Evolutionary conservation across 495 filamentous ascomycete genomes (phyloP), one percentile per base, ranked within the genome.

Genomic region (Penicillium paradoxum): DNA sequence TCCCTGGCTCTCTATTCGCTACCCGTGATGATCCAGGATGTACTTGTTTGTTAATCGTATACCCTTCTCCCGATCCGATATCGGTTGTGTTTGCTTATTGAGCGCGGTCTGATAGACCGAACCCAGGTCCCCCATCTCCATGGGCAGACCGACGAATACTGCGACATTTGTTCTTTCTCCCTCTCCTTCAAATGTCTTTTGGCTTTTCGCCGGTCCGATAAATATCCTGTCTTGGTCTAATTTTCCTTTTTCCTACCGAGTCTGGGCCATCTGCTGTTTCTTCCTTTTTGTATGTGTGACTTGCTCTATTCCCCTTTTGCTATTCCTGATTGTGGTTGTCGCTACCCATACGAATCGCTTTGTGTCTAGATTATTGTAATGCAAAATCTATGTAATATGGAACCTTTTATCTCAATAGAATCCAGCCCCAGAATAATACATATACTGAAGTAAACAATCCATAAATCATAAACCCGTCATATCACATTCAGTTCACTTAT

Each of bases 241-340:
- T 45, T 51, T 55, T 47, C 5, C 18, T 38, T 49, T 33, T 19
- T 44, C 36, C 49, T 53, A 42, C 36, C 34, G 6, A 37, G 45
- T 45, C 8, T 51, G 22, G 51, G 54, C 24, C 38, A 30, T 46
- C 19, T 54, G 24, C 25, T 45, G 6, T 47, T 24, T 57, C 24
- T 27, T 27, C 7, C 14, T 45, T 34, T 44, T 18, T 51, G 49
- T 15, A 49, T 50, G 40, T 47, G 17, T 53, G 37, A 52, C 49
- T 37, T 64, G 63, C 60, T 64, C 57, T 66, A 66, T 66, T 66
- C 63, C 63, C 63, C 63, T 66, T 64, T 66, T 56, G 63, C 55
- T 66, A 54, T 53, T 63, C 45, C 22, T 51, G 41, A 37, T 54
- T 50, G 48, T 52, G 34, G 33, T 62, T 55, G n/a, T 49, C 22